phyloP scores from a whole-genome alignment of 2,329 filamentous ascomycete species.

The Fusarium nurragi region DNA sequence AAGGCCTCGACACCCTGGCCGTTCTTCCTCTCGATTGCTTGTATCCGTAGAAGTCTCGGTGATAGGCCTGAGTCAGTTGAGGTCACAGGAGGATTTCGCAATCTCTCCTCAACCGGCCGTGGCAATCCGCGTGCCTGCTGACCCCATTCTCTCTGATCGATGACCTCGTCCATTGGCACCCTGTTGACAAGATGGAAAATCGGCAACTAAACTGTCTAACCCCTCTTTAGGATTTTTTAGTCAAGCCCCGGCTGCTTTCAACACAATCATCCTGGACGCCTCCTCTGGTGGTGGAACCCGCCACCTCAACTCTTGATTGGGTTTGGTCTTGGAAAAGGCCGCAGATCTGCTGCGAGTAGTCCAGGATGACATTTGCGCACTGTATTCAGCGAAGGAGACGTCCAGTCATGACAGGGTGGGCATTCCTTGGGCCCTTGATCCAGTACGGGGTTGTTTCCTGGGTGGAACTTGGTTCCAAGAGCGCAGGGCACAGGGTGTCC shows the following conservation, averaged over 20 bases:
- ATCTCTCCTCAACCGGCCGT: slow-evolving; percentile 40
- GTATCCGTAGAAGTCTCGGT: slow-evolving; percentile 38
- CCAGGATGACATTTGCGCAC: slow-evolving; percentile 38
- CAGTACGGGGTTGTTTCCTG: slow-evolving; percentile 36
- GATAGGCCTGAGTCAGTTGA: slow-evolving; percentile 41
- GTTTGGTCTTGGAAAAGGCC: slow-evolving; percentile 40
- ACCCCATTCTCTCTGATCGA: slow-evolving; percentile 39
- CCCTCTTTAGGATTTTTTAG: slow-evolving; percentile 42
- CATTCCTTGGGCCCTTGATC: slow-evolving; percentile 43
- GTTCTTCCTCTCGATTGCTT: slow-evolving; percentile 10
- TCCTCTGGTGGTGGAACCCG: slow-evolving; percentile 39
- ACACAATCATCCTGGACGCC: slow-evolving; percentile 42
- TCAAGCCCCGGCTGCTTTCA: slow-evolving; percentile 45
- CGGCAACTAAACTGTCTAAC: slow-evolving; percentile 41
- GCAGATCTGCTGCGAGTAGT: slow-evolving; percentile 46
- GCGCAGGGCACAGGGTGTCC: slow-evolving; percentile 36
- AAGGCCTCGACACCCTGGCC: slow-evolving; percentile 35
- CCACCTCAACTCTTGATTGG: slow-evolving; percentile 43
- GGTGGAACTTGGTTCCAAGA: slow-evolving; percentile 28
- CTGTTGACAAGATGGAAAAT: slow-evolving; percentile 43
- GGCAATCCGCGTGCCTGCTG: slow-evolving; percentile 43
- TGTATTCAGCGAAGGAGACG: slow-evolving; percentile 34
- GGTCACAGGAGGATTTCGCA: slow-evolving; percentile 44
- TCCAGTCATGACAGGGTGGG: slow-evolving; percentile 26
- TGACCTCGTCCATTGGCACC: slow-evolving; percentile 40